Percentiles rank a stretch among this genome's conserved stretches.
These are phyloP conservation scores for grape (Vitis vinifera) DNA, from an alignment of 164 flowering plant species.

Conservation along the genomic window ASM3070453v1 NC_081821.1:1699501-1700000, in stretches of 20 bases:
- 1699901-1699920: slow-evolving; percentile 10
- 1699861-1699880: slow-evolving; percentile 41
- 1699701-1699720: too few relatives aligned
- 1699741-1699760: slow-evolving; percentile 29
- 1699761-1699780: slow-evolving; percentile 43
- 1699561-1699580: slow-evolving; percentile 38
- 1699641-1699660: too few relatives aligned
- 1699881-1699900: slow-evolving; percentile 31
- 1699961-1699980: slow-evolving; percentile 11
- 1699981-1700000: slow-evolving; percentile 6
- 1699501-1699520: slow-evolving; percentile 26
- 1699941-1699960: slow-evolving; percentile 13
- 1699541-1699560: slow-evolving; percentile 24
- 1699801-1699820: slow-evolving; percentile 47
- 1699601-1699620: too few relatives aligned
- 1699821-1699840: slow-evolving; percentile 52
- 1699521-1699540: slow-evolving; percentile 5
- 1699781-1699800: slow-evolving; percentile 42
- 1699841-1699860: slow-evolving; percentile 55
- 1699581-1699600: slow-evolving; percentile 35
- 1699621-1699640: too few relatives aligned
- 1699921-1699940: slow-evolving; percentile 27
- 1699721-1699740: not conserved
- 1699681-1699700: too few relatives aligned
- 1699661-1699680: too few relatives aligned